phyloP scores from a whole-genome alignment of 2,329 filamentous ascomycete species.

The Epichloe aotearoae region DNA sequence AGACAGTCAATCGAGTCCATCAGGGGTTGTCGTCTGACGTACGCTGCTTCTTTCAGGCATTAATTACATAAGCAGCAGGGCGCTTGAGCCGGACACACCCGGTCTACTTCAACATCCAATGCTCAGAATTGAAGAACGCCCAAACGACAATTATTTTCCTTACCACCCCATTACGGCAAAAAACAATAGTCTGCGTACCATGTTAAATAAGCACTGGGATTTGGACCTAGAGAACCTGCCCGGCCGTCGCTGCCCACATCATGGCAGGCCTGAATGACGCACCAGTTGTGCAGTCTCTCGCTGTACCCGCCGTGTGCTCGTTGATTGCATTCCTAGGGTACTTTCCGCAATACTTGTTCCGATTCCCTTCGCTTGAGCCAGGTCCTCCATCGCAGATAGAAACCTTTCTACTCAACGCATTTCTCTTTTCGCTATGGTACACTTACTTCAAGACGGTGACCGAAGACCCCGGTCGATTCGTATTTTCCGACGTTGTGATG shows the following conservation, averaged over 20 bases:
- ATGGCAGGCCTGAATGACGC: conserved; percentile 31
- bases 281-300: conserved; percentile 38
- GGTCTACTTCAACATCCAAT: neutral
- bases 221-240: neutral
- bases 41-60: neutral
- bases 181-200: neutral
- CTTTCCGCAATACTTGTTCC: conserved; percentile 59
- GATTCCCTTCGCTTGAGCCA: conserved; percentile 40
- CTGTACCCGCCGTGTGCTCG: conserved; percentile 53
- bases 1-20: too few species aligned
- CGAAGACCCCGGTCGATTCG: conserved; percentile 43
- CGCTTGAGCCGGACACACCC: neutral
- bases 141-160: too few species aligned
- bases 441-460: conserved; percentile 53
- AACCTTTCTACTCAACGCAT: conserved; percentile 49
- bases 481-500: conserved; percentile 25
- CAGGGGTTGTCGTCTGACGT: neutral
- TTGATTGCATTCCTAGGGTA: conserved; percentile 60
- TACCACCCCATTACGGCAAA: too few species aligned
- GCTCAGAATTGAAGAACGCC: too few species aligned
- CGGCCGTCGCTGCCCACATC: neutral
- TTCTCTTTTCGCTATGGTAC: conserved; percentile 51
- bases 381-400: conserved; percentile 46
- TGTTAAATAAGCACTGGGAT: neutral
- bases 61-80: neutral